Base-by-base conservation (phyloP, 2,329 filamentous ascomycete species). In the Chrysoporthe deuterocubensis region DNA sequence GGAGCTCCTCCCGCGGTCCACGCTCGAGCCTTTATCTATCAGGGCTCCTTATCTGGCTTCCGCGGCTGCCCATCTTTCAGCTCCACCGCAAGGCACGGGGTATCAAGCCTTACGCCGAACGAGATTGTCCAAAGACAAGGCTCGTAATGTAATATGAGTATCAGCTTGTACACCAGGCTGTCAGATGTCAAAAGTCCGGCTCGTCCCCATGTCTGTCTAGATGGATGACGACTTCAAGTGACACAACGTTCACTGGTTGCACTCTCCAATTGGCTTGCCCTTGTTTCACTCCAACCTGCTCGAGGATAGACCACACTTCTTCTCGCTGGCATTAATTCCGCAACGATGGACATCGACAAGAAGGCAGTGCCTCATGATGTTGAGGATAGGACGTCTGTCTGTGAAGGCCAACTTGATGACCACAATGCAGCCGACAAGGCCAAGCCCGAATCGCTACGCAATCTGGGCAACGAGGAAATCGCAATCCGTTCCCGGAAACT, bases 401-500 rank as follows among this genome's bases (percentile, higher is more conserved):
- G 65, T 16, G 67, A 71, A 37, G 69, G 67, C 62, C 65, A 71
- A 57, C 48, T 66, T 40, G 62, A 66, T 40, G 46, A 64, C 52
- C 37, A 60, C 21, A 26, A n/a, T 4, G 26, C 54, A 16, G 63
- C 58, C 21, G 43, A 60, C 42, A 52, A 62, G 11, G 56, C 60
- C 43, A 70, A 59, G 64, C 70, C 68, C 14, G 68, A 69, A 9
- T 64, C 58, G 4, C 66, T 71, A 6, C 60, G 46, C 16, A 50
- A 61, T 37, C 42, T 70, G 8, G 61, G 37, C 2, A 34, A 64
- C 18, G 40, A 60, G 26, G 69, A 71, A 50, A 62, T 67, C 32
- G 57, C 54, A 9, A n/a, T 50, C 16, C 62, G 69, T 57, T 65
- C 71, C 65, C 65, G 66, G 58, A 71, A 67, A 26, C 50, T 71